A percentile compares a stretch with the other conserved stretches of the same genome.
Evolutionary conservation across 208 protist species (phyloP).

Genomic region (Acanthamoeba triangularis): DNA sequence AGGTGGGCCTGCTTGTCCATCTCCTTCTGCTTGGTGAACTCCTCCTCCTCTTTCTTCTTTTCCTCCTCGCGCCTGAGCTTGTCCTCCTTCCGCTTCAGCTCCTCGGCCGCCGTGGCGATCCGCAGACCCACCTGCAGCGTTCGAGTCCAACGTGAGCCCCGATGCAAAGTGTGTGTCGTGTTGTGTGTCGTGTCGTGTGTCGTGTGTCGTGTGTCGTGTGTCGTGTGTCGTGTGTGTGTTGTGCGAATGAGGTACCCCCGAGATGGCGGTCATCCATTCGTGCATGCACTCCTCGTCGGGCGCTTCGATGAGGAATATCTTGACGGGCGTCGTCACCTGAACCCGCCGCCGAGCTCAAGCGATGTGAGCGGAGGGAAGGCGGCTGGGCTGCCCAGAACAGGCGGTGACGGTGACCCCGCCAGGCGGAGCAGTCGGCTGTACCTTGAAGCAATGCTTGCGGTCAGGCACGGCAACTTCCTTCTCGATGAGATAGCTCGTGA

Average conservation of each 20-base stretch:
- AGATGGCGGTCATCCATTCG: constrained; percentile 35
- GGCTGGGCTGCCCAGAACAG: not conserved
- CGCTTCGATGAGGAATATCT: constrained; percentile 47
- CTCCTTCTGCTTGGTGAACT: constrained; percentile 57
- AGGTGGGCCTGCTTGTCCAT: constrained; percentile 21
- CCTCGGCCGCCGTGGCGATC: not conserved
- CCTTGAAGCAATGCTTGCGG: constrained; percentile 48
- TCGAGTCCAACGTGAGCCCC: not conserved
- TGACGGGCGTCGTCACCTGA: not conserved
- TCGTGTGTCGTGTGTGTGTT: not conserved
- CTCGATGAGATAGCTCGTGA: constrained; percentile 32
- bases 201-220: too few relatives aligned
- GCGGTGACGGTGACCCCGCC: not conserved
- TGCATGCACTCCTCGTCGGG: not conserved
- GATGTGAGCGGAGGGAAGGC: not conserved
- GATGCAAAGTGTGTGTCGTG: too few relatives aligned
- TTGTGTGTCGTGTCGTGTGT: not conserved
- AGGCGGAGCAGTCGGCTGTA: too few relatives aligned
- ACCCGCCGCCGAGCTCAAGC: too few relatives aligned
- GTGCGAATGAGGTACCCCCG: not conserved
- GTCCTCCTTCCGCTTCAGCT: constrained; percentile 23
- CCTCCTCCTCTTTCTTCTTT: not conserved
- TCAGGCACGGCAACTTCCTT: constrained; percentile 11
- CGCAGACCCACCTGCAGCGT: not conserved
- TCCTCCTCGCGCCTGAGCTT: not conserved